Evolutionary conservation across 352 stramenopile species (phyloP), one percentile per base, ranked within the genome.

Genomic region (Pythium angustatum): DNA sequence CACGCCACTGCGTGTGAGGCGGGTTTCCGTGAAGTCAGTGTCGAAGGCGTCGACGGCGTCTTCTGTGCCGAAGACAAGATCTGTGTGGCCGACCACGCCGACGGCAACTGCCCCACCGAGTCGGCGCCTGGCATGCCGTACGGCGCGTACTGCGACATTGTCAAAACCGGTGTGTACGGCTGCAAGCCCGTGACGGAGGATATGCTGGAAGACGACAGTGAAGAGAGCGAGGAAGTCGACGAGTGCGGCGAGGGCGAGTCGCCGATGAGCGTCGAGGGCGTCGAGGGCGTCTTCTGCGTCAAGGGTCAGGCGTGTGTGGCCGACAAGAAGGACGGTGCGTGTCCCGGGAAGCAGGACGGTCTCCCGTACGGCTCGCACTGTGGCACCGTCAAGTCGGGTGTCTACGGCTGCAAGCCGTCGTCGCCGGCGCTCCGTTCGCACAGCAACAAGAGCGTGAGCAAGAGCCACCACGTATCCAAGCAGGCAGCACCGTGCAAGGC

Each of bases 291-390:
- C n/a, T n/a, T n/a, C n/a, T n/a, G n/a, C n/a, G n/a, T n/a, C 47
- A 22, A 60, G 21, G 56, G 56, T 31, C 56, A 63, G 43, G 56
- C 43, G 27, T 63, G 56, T 55, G 56, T 63, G 3, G 56, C 56
- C 7, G 38, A 63, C 30, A 63, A 48, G 21, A 47, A 48, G 17
- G 43, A 34, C 33, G 45, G 60, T 14, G 28, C 33, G 34, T 65
- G 58, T 36, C 58, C 58, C 33, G 58, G 36, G 7, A 15, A n/a
- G 5, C 58, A 58, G 49, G 48, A 65, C 21, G 58, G 58, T 27
- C 58, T 65, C n/a, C 30, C 45, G 27, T 59, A 59, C 15, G 59
- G 59, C 24, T 17, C 59, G 19, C 54, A 66, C 59, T 66, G 59
- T 43, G 59, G 38, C 36, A 58, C 9, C 5, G 48, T 66, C 6